A percentile compares a stretch with the other conserved stretches of the same genome.
Evolutionary conservation across 106 monocot species (phyloP).

Genomic region (Acanthochlamys bracteata): DNA sequence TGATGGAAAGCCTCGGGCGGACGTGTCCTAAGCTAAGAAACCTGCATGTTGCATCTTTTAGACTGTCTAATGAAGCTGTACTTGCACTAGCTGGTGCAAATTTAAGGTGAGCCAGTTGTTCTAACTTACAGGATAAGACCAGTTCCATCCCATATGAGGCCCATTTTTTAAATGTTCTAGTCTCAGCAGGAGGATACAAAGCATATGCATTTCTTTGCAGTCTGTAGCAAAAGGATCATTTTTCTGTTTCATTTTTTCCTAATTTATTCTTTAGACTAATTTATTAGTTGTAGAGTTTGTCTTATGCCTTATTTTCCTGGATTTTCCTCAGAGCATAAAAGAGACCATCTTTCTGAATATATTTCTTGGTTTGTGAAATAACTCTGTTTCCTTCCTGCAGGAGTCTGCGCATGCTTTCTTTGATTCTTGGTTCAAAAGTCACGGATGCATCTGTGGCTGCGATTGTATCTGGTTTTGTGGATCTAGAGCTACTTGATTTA

Average conservation of each 20-base stretch:
- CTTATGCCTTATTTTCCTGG: too few species aligned
- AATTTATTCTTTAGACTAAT: too few species aligned
- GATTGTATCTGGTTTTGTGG: slow-evolving; percentile 47
- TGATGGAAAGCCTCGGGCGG: slow-evolving; percentile 65
- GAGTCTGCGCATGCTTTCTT: slow-evolving; percentile 67
- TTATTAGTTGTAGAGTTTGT: too few species aligned
- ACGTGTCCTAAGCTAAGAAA: slow-evolving; percentile 63
- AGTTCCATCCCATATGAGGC: too few species aligned
- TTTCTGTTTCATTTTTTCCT: too few species aligned
- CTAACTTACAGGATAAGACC: too few species aligned
- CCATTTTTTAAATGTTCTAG: too few species aligned
- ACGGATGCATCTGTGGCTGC: slow-evolving; percentile 94
- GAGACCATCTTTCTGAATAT: too few species aligned
- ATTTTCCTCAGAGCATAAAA: too few species aligned
- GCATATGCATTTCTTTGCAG: too few species aligned
- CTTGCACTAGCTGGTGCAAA: slow-evolving; percentile 71
- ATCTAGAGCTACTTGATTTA: slow-evolving; percentile 83
- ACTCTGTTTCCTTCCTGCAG: slow-evolving; percentile 21
- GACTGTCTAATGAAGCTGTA: slow-evolving; percentile 74
- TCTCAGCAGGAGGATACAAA: too few species aligned
- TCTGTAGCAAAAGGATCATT: too few species aligned
- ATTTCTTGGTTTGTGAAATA: background rate
- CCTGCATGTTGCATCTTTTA: slow-evolving; percentile 63
- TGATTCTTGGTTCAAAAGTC: slow-evolving; percentile 73
- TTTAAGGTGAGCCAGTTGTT: slow-evolving; percentile 52